Evolutionary conservation across 73 alveolate species (phyloP).

Genomic region (Stentor roeselii): DNA sequence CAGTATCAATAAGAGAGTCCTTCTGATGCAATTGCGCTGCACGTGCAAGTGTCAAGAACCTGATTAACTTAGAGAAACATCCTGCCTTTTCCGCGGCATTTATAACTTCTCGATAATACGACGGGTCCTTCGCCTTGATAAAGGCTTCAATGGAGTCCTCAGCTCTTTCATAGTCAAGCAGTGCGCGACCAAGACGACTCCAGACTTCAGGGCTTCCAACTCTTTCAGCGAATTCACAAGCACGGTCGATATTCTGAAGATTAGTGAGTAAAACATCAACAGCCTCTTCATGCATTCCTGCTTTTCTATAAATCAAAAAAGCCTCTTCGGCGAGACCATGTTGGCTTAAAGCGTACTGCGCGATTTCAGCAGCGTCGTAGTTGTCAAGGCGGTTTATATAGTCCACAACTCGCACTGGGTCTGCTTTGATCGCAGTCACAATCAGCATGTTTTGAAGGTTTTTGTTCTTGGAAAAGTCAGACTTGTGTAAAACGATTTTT

Average conservation of each 20-base stretch:
- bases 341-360: slow-evolving; percentile 88
- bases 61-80: slow-evolving; percentile 79
- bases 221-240: slow-evolving; percentile 84
- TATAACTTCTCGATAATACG: slow-evolving; percentile 79
- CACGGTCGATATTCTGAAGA: slow-evolving; percentile 80
- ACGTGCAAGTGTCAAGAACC: slow-evolving; percentile 91
- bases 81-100: slow-evolving; percentile 84
- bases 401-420: slow-evolving; percentile 95
- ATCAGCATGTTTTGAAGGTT: slow-evolving; percentile 95
- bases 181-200: slow-evolving; percentile 98
- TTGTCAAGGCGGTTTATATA: slow-evolving; percentile 98
- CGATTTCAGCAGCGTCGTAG: slow-evolving; percentile 98
- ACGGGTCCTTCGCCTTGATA: slow-evolving; percentile 91
- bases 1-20: slow-evolving; percentile 91
- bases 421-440: slow-evolving; percentile 98
- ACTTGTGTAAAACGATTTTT: slow-evolving; percentile 98
- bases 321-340: slow-evolving; percentile 93
- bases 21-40: slow-evolving; percentile 43
- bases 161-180: slow-evolving; percentile 70
- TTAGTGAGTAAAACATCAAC: slow-evolving; percentile 85
- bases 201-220: slow-evolving; percentile 85
- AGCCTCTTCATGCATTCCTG: slow-evolving; percentile 72
- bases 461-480: slow-evolving; percentile 90
- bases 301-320: slow-evolving; percentile 81
- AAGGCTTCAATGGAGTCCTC: slow-evolving; percentile 93